Base-by-base conservation (phyloP, 1,284 basidiomycete genomes). In the Waitea zeae region DNA sequence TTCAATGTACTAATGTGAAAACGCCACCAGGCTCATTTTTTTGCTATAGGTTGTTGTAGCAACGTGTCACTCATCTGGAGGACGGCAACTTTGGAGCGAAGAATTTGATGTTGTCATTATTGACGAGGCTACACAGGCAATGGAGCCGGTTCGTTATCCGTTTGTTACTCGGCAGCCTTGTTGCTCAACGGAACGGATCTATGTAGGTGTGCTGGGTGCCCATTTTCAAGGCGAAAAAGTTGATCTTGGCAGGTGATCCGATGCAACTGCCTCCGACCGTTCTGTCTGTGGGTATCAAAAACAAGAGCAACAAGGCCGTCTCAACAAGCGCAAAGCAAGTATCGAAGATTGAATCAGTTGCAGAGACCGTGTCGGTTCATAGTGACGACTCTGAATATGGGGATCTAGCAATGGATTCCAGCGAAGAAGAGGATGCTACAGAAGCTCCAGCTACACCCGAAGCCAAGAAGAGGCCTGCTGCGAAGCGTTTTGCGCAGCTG, bases 211-310 rank as follows among this genome's bases (percentile, higher is more conserved):
- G 92, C 54, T 96, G 93, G 90, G 76, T 96, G 20, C 90, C 93
- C 1, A 82, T 96, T 34, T 68, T 93, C 49, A 90, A 89, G 53
- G 77, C 70, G 2, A 77, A 75, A 52, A 92, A 88, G 49, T 61
- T 95, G 33, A 83, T 96, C 9, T 59, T 96, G 4, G 89, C 88
- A 1, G 83, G 89, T 1, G 83, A 92, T 53, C 87, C 87, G 0
- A 77, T 82, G 67, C 88, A 90, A 54, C 62, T 98, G 2, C 90
- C 90, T 0, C 95, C 93, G 0, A 97, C 93, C 0, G 76, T 98
- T 35, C 64, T 92, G 31, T 82, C 83, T 6, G 46, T 63, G 2
- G 55, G 67, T 41, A n/a, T n/a, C n/a, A n/a, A n/a, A n/a, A n/a
- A n/a, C n/a, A n/a, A n/a, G n/a, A n/a, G n/a, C n/a, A n/a, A n/a